Evolutionary conservation across 495 filamentous ascomycete genomes (phyloP).

Genomic region (Talaromyces ruber): DNA sequence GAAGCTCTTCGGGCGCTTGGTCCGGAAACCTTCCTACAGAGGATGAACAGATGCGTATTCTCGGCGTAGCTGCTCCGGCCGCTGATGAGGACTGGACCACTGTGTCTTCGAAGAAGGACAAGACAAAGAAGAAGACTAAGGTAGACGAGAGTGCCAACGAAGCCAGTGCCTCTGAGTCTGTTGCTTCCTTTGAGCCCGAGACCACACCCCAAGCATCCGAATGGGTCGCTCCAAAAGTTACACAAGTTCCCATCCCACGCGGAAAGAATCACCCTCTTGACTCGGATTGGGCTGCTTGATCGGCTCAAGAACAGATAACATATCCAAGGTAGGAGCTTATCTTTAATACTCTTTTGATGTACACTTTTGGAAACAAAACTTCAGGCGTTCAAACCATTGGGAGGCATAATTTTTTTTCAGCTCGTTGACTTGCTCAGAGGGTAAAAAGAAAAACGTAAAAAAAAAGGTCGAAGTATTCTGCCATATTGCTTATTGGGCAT

Average conservation of each 20-base stretch:
- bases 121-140: constrained; percentile 38
- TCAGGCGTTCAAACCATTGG: not conserved
- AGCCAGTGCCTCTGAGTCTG: constrained; percentile 28
- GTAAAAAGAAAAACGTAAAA: not conserved
- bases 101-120: constrained; percentile 60
- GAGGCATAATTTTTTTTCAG: not conserved
- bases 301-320: not conserved
- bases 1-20: constrained; percentile 27
- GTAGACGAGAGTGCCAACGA: constrained; percentile 34
- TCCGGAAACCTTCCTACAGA: constrained; percentile 59
- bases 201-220: constrained; percentile 22
- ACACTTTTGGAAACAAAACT: not conserved
- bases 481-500: not conserved
- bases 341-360: not conserved
- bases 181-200: constrained; percentile 12
- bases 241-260: constrained; percentile 32
- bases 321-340: not conserved
- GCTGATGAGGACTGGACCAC: constrained; percentile 64
- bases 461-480: not conserved
- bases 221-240: constrained; percentile 29
- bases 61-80: constrained; percentile 39
- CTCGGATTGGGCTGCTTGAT: constrained; percentile 49
- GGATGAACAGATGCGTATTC: constrained; percentile 74
- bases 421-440: not conserved
- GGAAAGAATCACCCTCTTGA: constrained; percentile 47